Evolutionary conservation across 441 rosid genomes (phyloP), one percentile per base, ranked within the genome.

Genomic region (Pelargonium australe): DNA sequence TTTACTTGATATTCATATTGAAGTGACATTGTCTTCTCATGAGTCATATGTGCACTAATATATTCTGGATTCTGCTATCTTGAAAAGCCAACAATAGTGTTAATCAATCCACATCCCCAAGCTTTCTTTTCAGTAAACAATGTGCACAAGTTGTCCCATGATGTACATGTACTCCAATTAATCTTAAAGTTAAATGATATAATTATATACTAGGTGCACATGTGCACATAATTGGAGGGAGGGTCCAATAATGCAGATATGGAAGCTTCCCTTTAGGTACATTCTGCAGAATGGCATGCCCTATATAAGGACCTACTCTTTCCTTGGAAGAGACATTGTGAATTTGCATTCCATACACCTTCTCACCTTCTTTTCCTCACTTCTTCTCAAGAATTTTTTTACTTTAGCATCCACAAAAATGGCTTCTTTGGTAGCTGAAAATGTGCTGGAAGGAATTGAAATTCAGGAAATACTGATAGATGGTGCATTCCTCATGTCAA

Each of bases 361-460:
- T 34, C 40, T 34, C 40, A 34, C 40, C 7, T 34, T 37, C 41
- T 37, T 37, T 37, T 58, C 31, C 19, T 19, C 63, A 58, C 31
- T 28, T 19, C 25, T 58, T 58, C 31, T 58, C 63, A 58, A 19
- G 60, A 53, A 37, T 37, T 37, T 0, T 37, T 37, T 37, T 6
- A 6, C 8, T 5, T 49, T 53, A 53, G 60, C 60, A 7, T 53
- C 60, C 7, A 53, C 12, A 58, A 55, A 58, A 58, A 37, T 58
- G 63, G 63, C 63, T 58, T 58, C 31, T 58, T 58, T 58, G 63
- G 28, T 58, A 20, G 34, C 12, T 58, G 63, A 58, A 58, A 58
- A 58, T 11, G 25, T 58, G 34, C 25, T 49, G 7, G 63, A 58
- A 10, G 63, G 63, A 58, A 19, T 58, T 58, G 63, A 8, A 58